These are phyloP conservation scores for Xylariaceae sp. DNA, from an alignment of 2,329 filamentous ascomycete genomes.

Conservation along the genomic window DNA sequence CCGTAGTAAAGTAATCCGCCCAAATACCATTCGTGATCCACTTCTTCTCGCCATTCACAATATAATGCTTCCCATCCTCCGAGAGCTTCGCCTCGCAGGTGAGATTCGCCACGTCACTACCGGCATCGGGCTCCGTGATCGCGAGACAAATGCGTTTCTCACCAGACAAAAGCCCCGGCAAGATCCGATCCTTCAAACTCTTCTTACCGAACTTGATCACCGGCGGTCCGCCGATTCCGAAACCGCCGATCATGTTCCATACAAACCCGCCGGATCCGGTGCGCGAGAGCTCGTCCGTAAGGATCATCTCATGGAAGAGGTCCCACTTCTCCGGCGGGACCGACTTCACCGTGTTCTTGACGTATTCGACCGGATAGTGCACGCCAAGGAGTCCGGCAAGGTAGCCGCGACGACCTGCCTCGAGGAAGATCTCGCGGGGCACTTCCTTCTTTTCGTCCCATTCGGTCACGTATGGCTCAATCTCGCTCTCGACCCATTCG, in stretches of 20 bases:
- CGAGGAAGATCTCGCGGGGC: constrained; percentile 84
- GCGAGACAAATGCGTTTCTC: constrained; percentile 97
- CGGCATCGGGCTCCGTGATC: constrained; percentile 94
- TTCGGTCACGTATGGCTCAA: constrained; percentile 88
- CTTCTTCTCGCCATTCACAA: constrained; percentile 99
- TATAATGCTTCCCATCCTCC: constrained; percentile 97
- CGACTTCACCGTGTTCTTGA: constrained; percentile 64
- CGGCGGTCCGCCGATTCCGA: constrained; percentile 88
- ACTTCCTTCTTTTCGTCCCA: constrained; percentile 96
- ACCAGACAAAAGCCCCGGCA: constrained; percentile 81
- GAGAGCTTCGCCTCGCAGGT: constrained; percentile 92
- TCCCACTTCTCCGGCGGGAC: constrained; percentile 91
- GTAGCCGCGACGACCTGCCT: constrained; percentile 90
- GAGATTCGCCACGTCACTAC: constrained; percentile 90
- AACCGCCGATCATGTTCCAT: constrained; percentile 96
- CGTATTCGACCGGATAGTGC: constrained; percentile 72
- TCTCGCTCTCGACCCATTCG: constrained; percentile 82
- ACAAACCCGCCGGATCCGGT: constrained; percentile 86
- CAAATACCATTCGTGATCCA: constrained; percentile 99
- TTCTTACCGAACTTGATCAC: constrained; percentile 88
- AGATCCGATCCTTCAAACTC: constrained; percentile 75
- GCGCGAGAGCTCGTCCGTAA: constrained; percentile 92
- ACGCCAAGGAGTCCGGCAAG: constrained; percentile 86
- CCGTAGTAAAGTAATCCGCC: constrained; percentile 96
- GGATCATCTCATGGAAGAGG: constrained; percentile 92